A percentile compares a stretch with the other conserved stretches of the same genome.
Conservation (phyloP, 2,329 filamentous ascomycete genomes). For the Colletotrichum phormii region DNA sequence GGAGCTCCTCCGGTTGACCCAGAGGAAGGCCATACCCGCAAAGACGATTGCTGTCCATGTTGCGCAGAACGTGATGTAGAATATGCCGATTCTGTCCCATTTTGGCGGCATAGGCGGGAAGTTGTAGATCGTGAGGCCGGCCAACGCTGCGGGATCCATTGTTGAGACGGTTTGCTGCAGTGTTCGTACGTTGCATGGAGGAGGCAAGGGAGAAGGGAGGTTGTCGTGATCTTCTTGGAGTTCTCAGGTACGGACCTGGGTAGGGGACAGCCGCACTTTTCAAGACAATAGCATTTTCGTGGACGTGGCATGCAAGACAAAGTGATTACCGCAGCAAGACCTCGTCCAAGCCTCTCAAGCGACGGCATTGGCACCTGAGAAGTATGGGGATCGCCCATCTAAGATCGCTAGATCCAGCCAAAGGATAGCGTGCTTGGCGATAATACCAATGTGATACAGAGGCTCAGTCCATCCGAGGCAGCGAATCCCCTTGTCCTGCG, state of each 20-base stretch:
- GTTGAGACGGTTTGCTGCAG: background rate
- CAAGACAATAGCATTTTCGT: background rate
- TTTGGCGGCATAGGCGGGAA: conserved; percentile 41
- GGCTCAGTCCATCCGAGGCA: background rate
- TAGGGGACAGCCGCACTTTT: background rate
- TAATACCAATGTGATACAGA: background rate
- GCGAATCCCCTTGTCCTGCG: background rate
- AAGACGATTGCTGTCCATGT: conserved; percentile 46
- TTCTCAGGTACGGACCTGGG: background rate
- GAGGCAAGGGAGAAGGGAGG: background rate
- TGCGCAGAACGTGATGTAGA: conserved; percentile 43
- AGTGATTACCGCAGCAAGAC: background rate
- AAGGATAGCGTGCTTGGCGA: conserved; percentile 22
- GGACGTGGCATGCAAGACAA: background rate
- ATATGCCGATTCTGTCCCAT: conserved; percentile 45
- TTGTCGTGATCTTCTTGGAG: background rate
- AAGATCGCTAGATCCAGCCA: background rate
- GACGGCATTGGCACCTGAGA: conserved; percentile 5
- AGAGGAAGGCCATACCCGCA: conserved; percentile 50
- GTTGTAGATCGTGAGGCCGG: conserved; percentile 44
- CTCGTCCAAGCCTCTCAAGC: background rate
- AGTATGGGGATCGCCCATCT: background rate
- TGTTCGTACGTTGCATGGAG: background rate
- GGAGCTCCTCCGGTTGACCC: conserved; percentile 46
- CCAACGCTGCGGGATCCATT: conserved; percentile 22